phyloP scores from a whole-genome alignment of 148 eudicot species.

The Dianthus caryophyllus region DNA sequence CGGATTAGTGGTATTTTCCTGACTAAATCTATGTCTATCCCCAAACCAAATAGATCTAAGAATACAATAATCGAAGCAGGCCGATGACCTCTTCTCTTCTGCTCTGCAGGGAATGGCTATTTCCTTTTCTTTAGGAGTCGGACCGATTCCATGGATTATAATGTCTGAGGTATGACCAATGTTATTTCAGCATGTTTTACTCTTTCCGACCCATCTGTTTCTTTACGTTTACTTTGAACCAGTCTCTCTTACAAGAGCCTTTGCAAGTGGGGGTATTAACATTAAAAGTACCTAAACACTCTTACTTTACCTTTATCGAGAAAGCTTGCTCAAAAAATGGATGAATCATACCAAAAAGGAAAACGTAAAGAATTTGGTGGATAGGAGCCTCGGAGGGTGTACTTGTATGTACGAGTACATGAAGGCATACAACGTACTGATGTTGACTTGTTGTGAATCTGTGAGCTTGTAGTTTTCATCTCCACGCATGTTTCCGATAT shows the following conservation, averaged over 20 bases:
- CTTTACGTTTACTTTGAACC: too few species aligned
- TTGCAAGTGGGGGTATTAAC: too few species aligned
- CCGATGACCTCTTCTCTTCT: conserved; percentile 5
- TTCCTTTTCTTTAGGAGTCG: conserved; percentile 71
- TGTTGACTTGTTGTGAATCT: background rate
- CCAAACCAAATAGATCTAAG: background rate
- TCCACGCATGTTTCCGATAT: background rate
- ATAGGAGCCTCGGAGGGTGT: too few species aligned
- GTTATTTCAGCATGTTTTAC: background rate
- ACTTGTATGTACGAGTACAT: too few species aligned
- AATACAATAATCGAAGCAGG: background rate
- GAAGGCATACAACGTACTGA: too few species aligned
- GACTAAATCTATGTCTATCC: background rate
- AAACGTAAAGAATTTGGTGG: too few species aligned
- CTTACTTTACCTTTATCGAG: too few species aligned
- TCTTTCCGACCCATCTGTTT: too few species aligned
- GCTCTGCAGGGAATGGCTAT: conserved; percentile 53
- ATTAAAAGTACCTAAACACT: too few species aligned
- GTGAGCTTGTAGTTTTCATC: background rate
- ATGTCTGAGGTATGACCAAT: conserved; percentile 82
- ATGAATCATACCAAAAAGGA: too few species aligned
- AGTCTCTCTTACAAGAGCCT: too few species aligned
- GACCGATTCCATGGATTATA: conserved; percentile 87
- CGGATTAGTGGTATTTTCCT: conserved; percentile 66
- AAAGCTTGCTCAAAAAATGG: too few species aligned